phyloP scores from a whole-genome alignment of 257 asterid species.

The Solanum infundibuliforme region DNA sequence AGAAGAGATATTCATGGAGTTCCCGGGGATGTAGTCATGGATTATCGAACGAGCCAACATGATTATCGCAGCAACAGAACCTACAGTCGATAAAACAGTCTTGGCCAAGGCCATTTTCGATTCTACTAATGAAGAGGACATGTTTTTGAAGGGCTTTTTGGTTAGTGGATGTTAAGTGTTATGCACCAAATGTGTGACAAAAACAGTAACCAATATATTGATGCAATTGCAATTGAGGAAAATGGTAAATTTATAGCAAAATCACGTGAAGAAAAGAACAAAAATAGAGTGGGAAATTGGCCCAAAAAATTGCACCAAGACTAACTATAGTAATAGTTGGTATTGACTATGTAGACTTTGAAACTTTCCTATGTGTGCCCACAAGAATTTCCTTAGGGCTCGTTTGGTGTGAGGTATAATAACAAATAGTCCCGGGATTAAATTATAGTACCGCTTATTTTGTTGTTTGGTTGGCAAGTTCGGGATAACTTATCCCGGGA shows the following conservation, averaged over 20 bases:
- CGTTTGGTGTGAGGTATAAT: too few species aligned
- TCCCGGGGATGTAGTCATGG: slow-evolving; percentile 6
- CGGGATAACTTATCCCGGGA: too few species aligned
- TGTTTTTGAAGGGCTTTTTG: neutral
- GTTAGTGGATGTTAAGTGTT: neutral
- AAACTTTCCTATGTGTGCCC: neutral
- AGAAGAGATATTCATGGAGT: neutral
- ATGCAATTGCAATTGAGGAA: neutral
- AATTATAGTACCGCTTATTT: too few species aligned
- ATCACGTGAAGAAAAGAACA: neutral
- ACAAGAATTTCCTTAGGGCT: too few species aligned
- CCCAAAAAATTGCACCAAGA: neutral
- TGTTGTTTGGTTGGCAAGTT: too few species aligned
- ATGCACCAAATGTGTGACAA: neutral
- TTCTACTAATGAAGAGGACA: slow-evolving; percentile 4
- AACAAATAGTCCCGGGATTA: too few species aligned
- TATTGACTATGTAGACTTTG: neutral
- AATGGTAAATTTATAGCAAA: neutral
- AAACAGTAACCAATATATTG: neutral
- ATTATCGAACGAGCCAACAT: slow-evolving; percentile 4
- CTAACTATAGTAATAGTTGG: neutral
- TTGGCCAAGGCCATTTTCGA: neutral
- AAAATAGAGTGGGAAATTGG: neutral
- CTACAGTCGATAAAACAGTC: slow-evolving; percentile 4
- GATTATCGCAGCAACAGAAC: slow-evolving; percentile 1